Percentiles rank a stretch among this genome's conserved stretches.
Evolutionary conservation across 208 protist genomes (phyloP).

Genomic region (Trypanosoma cruzi): DNA sequence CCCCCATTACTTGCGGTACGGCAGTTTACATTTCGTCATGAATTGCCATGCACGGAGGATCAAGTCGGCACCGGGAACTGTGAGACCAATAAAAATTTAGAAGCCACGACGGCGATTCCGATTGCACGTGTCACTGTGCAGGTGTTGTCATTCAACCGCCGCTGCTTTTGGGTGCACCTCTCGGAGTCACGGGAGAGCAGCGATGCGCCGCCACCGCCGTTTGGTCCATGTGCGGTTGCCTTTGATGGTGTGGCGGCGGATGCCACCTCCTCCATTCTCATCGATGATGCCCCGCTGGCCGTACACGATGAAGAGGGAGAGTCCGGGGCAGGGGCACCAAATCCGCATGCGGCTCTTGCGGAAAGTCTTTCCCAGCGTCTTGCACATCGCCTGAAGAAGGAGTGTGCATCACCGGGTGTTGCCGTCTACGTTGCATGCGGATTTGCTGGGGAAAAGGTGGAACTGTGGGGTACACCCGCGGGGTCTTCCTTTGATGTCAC

Average conservation of each 20-base stretch:
- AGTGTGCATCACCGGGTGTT: slow-evolving; percentile 14
- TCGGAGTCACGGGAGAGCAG: slow-evolving; percentile 33
- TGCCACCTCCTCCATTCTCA: slow-evolving; percentile 30
- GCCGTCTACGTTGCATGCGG: slow-evolving; percentile 61
- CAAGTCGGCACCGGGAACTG: not conserved
- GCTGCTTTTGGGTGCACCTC: slow-evolving; percentile 75
- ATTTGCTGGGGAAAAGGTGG: slow-evolving; percentile 38
- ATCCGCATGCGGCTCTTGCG: slow-evolving; percentile 42
- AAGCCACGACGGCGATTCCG: slow-evolving; percentile 8
- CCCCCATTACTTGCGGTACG: slow-evolving; percentile 16
- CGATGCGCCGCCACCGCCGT: slow-evolving; percentile 10
- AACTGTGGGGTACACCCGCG: slow-evolving; percentile 55
- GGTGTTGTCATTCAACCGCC: slow-evolving; percentile 41
- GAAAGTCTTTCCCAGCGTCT: slow-evolving; percentile 48
- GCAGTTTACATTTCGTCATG: slow-evolving; percentile 26
- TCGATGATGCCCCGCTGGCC: slow-evolving; percentile 29
- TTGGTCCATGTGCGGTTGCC: slow-evolving; percentile 47
- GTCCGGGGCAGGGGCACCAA: slow-evolving; percentile 5
- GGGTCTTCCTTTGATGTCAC: slow-evolving; percentile 46
- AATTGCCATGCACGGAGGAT: slow-evolving; percentile 11
- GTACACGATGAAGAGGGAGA: not conserved
- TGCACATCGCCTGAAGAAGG: slow-evolving; percentile 29
- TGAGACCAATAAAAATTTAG: not conserved
- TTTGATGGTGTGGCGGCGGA: slow-evolving; percentile 12
- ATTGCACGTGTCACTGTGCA: slow-evolving; percentile 51